Evolutionary conservation across 768 basidiomycete species (phyloP), one percentile per base, ranked within the genome.

Genomic region (Termitomyces sp.): DNA sequence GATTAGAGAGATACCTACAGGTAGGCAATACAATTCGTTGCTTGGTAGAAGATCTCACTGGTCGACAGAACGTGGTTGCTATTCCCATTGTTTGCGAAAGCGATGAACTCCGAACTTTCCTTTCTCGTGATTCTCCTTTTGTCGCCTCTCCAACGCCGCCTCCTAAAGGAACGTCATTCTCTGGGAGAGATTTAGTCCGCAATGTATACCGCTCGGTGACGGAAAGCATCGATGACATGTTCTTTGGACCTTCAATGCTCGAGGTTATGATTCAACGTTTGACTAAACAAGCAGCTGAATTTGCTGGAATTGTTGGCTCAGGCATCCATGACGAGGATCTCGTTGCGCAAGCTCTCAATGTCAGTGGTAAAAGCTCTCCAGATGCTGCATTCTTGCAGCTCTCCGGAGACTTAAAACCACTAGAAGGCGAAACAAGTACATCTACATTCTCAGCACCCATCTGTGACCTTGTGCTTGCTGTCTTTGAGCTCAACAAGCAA

Each of bases 151-250:
- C 81, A 61, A 72, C 70, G 20, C 74, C 76, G 51, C 60, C 66
- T 2, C 58, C 75, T 12, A 83, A 87, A 69, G 68, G 74, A 12
- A 64, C 76, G 6, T 71, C 77, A 0, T 87, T 88, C 65, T 85
- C 87, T 20, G 87, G 88, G 7, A 84, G 84, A 15, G 86, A 85
- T 57, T 79, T 97, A 39, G 91, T 98, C 55, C 87, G 88, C 56
- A 89, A 86, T 24, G 82, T 99, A 58, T 98, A 96, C 69, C 87
- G 89, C 33, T 92, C 93, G 27, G 91, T 99, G 48, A 85, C 96
- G 6, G 91, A 93, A 62, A 95, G 94, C 69, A 88, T 98, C 66
- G 97, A 99, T 70, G 97, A 98, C 71, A 93, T 97, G 83, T 88
- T 96, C 73, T 93, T 96, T 63, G 95, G 93, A 3, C 95, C 91